These are phyloP conservation scores for Penicillium lagena DNA, from an alignment of 495 filamentous ascomycete species.

Conservation along the genomic window DNA sequence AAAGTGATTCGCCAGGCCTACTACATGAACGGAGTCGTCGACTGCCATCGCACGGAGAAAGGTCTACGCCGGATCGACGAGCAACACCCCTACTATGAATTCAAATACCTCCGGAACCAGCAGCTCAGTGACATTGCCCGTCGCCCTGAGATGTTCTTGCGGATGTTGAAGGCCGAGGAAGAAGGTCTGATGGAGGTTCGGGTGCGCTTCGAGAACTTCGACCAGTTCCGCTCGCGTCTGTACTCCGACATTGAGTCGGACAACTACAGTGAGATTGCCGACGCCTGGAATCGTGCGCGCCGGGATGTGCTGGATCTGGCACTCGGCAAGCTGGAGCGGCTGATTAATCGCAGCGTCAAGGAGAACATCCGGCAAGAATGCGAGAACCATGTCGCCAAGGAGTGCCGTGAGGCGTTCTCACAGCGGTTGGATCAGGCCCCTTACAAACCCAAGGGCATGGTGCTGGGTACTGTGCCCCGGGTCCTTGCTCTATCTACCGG, in stretches of 20 bases:
- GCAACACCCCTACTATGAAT: constrained; percentile 91
- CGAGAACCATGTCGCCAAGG: constrained; percentile 77
- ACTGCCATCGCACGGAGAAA: constrained; percentile 87
- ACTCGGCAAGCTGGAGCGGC: constrained; percentile 69
- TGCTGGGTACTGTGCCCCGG: constrained; percentile 78
- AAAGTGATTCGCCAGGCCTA: constrained; percentile 75
- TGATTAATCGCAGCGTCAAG: constrained; percentile 86
- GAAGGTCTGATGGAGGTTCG: constrained; percentile 84
- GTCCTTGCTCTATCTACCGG: constrained; percentile 84
- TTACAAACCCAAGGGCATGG: constrained; percentile 91
- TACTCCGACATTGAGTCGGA: constrained; percentile 83
- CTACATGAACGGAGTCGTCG: constrained; percentile 74
- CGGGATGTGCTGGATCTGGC: constrained; percentile 78
- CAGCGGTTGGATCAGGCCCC: constrained; percentile 91
- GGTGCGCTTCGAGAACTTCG: constrained; percentile 66
- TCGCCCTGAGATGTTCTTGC: constrained; percentile 80
- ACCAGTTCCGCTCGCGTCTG: constrained; percentile 64
- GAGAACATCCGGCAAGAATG: constrained; percentile 87
- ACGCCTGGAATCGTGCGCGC: constrained; percentile 87
- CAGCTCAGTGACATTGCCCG: constrained; percentile 71
- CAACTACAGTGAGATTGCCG: constrained; percentile 89
- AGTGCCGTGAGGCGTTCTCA: constrained; percentile 77
- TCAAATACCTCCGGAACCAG: constrained; percentile 92
- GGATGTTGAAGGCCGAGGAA: constrained; percentile 94
- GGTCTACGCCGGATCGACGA: constrained; percentile 93